Base-by-base conservation (phyloP, 1,284 basidiomycete species). In the Ganoderma lingzhi region DNA sequence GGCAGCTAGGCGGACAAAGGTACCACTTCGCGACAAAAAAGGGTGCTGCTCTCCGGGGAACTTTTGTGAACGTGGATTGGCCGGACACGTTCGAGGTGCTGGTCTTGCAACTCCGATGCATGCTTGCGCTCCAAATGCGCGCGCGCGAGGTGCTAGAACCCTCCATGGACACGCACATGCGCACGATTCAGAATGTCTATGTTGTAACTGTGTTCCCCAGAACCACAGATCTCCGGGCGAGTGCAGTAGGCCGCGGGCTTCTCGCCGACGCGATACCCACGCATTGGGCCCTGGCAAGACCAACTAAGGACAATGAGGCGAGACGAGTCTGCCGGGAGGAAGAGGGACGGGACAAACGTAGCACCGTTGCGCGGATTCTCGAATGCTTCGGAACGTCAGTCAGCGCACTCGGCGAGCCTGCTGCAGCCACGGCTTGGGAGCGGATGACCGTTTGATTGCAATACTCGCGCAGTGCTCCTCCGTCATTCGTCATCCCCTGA, bases 11-110 rank as follows among this genome's bases (percentile, higher is more conserved):
- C 48, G 48, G 48, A 23, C 23, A 10, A 53, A 53, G 48, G 48
- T 23, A 53, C 39, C 58, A 23, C 37, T 60, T 61, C 59, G 59
- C n/a, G 39, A 41, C 59, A 41, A 28, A 61, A 61, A 61, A 61
- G 59, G 39, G 39, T 28, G 9, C 4, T 35, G 35, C 35, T 35
- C 35, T 6, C 23, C 19, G 37, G 19, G 56, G 28, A 59, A 65
- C 12, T 53, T 53, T 53, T 28, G 44, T 51, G 44, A n/a, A 23
- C 60, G 19, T 44, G 65, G 56, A 55, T 55, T 62, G 65, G 39
- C 48, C 65, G 65, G 59, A 41, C 65, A 66, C 65, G 59, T 65
- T 65, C 44, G 45, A 62, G 58, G 60, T 62, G 53, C 45, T 39
- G 64, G 59, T 35, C 45, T 39, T 55, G 48, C 65, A 62, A 48